Base-by-base conservation (phyloP, 2,329 filamentous ascomycete species). In the Decorospora gaudefroyi region DNA sequence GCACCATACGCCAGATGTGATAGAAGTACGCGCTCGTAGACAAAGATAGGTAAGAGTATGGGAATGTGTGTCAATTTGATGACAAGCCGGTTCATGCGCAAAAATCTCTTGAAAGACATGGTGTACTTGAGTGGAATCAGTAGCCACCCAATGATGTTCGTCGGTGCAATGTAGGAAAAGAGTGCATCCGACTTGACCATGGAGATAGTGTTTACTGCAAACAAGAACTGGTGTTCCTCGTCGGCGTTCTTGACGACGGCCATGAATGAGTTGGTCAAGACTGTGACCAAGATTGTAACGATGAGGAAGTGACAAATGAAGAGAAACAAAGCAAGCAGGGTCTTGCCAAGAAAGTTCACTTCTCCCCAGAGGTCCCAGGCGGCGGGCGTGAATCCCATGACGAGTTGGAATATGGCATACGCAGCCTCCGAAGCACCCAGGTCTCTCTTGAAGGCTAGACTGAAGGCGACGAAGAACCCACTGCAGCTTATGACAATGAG, bases 111-210 rank as follows among this genome's bases (percentile, higher is more conserved):
- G 57, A 96, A 84, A 0, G 90, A 84, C 74, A 96, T 84, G 59
- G 84, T 75, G 65, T 87, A 95, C 51, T 91, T 82, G 30, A 95
- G 69, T 0, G 92, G 92, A 61, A 90, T 90, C 18, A 96, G 76
- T 0, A 92, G 66, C 92, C 91, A 97, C 1, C 89, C 91, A 51
- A 96, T 80, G 19, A 96, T 87, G 65, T 97, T 97, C 10, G 88
- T 86, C 0, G 92, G 92, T 1, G 92, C 88, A 49, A 96, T 82
- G 66, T 96, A 96, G 3, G 90, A 95, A 75, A 97, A 97, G 0
- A 96, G 76, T 0, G 90, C 88, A 67, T 97, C 92, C n/a, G 93
- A 96, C 70, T 96, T 97, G 55, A 96, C 92, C 88, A 96, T 95
- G 4, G 90, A 95, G 35, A 96, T 95, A 4, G 92, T 95, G 65